Base-by-base conservation (phyloP, 139 green algal species). In the Parachlorella kessleri region DNA sequence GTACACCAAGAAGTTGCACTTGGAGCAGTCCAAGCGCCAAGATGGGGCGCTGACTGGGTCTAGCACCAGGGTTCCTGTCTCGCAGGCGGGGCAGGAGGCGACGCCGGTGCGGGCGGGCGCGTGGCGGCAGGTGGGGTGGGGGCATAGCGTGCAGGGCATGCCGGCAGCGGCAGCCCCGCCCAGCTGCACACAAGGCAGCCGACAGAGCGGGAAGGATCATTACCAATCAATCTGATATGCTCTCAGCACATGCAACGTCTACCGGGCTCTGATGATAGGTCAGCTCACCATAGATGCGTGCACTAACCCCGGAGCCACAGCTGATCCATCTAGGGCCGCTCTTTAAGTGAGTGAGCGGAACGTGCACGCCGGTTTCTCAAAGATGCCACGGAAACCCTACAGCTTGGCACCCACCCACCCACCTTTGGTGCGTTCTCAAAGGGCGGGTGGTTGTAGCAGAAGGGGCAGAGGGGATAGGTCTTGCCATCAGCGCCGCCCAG, bases 361-460 rank as follows among this genome's bases (percentile, higher is more conserved):
- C n/a, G n/a, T n/a, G n/a, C n/a, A n/a, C n/a, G n/a, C n/a, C n/a
- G n/a, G n/a, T n/a, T n/a, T n/a, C n/a, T n/a, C n/a, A n/a, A n/a
- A n/a, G n/a, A n/a, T n/a, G n/a, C n/a, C n/a, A n/a, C n/a, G n/a
- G n/a, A n/a, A n/a, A n/a, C n/a, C n/a, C n/a, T n/a, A n/a, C n/a
- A n/a, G n/a, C n/a, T n/a, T n/a, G n/a, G n/a, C n/a, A n/a, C n/a
- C n/a, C n/a, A 18, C 48, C 48, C 48, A 28, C 48, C 14, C 48
- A 59, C 48, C 48, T 59, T 59, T 14, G 71, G 28, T 26, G 81
- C 86, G 38, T 86, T 88, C 81, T 95, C 90, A 73, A 96, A 96
- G 24, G 94, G 94, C 30, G 94, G 94, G 76, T 94, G 77, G 81
- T 91, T 96, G 88, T 95, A 98, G 85, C 94, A 98, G 69, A 90